phyloP scores from a whole-genome alignment of 2,329 filamentous ascomycete genomes.

The Cladosporium oxysporum region DNA sequence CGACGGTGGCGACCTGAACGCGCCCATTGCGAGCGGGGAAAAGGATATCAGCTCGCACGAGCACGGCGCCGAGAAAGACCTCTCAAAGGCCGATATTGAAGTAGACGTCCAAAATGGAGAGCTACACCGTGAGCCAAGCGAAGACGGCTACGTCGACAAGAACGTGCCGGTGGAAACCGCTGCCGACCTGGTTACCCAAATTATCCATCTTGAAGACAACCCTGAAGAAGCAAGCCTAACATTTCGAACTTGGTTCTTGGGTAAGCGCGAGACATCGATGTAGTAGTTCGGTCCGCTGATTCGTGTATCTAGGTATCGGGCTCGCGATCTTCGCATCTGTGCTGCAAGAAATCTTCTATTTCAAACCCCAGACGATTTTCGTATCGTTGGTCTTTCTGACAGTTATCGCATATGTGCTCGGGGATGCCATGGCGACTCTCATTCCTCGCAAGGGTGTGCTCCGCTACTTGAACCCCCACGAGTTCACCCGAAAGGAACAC shows the following conservation, averaged over 20 bases:
- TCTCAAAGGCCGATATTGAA: neutral
- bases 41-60: neutral
- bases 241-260: constrained; percentile 44
- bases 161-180: constrained; percentile 29
- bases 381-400: constrained; percentile 50
- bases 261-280: constrained; percentile 24
- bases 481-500: constrained; percentile 40
- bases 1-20: neutral
- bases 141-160: constrained; percentile 10
- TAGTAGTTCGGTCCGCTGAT: neutral
- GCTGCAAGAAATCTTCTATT: constrained; percentile 49
- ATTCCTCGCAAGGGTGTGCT: constrained; percentile 41
- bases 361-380: constrained; percentile 50
- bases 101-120: constrained; percentile 1
- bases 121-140: neutral
- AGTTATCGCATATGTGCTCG: constrained; percentile 48
- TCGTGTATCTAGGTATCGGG: constrained; percentile 21
- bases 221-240: constrained; percentile 41
- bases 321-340: constrained; percentile 36
- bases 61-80: neutral
- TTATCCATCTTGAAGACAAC: constrained; percentile 43
- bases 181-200: constrained; percentile 37
- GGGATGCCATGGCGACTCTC: constrained; percentile 41
- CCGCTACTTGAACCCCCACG: constrained; percentile 43
- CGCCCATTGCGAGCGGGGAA: neutral